A percentile compares a stretch with the other conserved stretches of the same genome.
Evolutionary conservation across 257 asterid genomes (phyloP).

Genomic region (Sherardia arvensis): DNA sequence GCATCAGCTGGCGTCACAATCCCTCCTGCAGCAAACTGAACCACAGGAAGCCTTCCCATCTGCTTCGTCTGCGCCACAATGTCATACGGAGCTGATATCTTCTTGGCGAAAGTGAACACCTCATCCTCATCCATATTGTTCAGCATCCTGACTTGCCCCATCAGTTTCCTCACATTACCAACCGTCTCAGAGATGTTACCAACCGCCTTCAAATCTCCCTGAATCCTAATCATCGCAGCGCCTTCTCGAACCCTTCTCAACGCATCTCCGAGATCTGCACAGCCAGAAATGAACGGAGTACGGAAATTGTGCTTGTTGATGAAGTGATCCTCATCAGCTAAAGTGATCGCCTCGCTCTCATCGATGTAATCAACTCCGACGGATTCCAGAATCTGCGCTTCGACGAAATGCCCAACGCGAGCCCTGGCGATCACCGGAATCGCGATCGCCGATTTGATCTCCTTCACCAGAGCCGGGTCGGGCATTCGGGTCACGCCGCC

Average conservation of each 20-base stretch:
- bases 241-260: constrained; percentile 75
- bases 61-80: constrained; percentile 75
- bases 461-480: constrained; percentile 63
- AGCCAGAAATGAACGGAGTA: constrained; percentile 60
- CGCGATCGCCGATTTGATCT: constrained; percentile 53
- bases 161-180: constrained; percentile 54
- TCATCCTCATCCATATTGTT: constrained; percentile 85
- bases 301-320: constrained; percentile 72
- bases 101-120: constrained; percentile 59
- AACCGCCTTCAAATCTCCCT: constrained; percentile 47
- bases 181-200: constrained; percentile 53
- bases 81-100: constrained; percentile 64
- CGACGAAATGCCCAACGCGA: constrained; percentile 82
- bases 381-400: constrained; percentile 73
- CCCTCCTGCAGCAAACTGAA: constrained; percentile 89
- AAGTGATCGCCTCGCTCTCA: constrained; percentile 53
- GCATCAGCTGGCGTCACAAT: constrained; percentile 79
- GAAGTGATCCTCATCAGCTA: constrained; percentile 65
- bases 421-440: constrained; percentile 64
- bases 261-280: constrained; percentile 80
- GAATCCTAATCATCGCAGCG: constrained; percentile 69
- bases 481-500: constrained; percentile 72
- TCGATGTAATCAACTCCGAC: constrained; percentile 72
- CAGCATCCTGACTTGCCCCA: constrained; percentile 62
- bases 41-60: constrained; percentile 84